Conservation (phyloP, 129 eudicot species). For the Glebionis coronaria region DNA sequence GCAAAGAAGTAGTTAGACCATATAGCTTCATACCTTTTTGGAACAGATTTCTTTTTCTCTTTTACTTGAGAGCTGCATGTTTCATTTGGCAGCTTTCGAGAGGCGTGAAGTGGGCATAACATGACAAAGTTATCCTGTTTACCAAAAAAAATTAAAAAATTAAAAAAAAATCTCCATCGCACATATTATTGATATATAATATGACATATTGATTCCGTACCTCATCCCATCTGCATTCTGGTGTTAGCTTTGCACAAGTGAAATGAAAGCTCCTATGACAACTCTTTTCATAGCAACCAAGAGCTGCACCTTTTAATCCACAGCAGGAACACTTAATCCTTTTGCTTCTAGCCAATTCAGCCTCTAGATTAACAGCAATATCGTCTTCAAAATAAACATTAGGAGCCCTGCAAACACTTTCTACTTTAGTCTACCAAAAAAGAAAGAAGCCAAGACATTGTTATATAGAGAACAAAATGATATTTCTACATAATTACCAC, state of each 20-base stretch:
- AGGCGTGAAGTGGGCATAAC: constrained; percentile 86
- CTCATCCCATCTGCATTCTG: constrained; percentile 85
- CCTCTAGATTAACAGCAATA: constrained; percentile 69
- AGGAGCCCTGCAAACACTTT: constrained; percentile 75
- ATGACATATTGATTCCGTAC: constrained; percentile 42
- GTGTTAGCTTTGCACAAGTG: constrained; percentile 79
- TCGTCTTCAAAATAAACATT: constrained; percentile 86
- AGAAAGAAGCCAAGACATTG: neutral
- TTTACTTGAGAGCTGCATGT: constrained; percentile 33
- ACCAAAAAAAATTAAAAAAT: neutral
- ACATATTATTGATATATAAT: neutral
- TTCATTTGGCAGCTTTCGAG: constrained; percentile 64
- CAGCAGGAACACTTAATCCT: constrained; percentile 83
- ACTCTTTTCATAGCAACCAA: constrained; percentile 83
- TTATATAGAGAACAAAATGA: neutral
- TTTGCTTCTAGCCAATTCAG: constrained; percentile 75
- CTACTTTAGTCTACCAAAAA: constrained; percentile 15
- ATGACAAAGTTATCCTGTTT: constrained; percentile 89
- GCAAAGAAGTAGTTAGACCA: neutral
- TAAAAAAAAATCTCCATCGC: neutral
- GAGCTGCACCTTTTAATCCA: constrained; percentile 89
- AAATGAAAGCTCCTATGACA: constrained; percentile 94
- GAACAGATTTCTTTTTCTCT: constrained; percentile 37
- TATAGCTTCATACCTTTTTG: constrained; percentile 44
- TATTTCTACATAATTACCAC: constrained; percentile 49